A percentile compares a stretch with the other conserved stretches of the same genome.
Conservation (phyloP, 2,329 filamentous ascomycete genomes). For the Microsporum audouinii region DNA sequence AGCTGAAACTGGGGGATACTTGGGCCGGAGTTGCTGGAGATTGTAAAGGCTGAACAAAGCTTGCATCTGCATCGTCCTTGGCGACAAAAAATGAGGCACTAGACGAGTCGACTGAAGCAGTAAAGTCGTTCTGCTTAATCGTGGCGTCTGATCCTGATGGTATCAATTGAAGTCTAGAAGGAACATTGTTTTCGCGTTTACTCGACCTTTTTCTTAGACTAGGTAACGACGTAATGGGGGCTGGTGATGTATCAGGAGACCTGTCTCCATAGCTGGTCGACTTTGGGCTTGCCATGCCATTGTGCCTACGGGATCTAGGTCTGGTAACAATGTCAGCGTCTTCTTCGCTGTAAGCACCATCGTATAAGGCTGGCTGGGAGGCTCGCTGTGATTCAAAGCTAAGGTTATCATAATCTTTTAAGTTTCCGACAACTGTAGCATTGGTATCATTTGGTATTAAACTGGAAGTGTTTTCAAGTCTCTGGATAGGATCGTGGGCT, state of each 20-base stretch:
- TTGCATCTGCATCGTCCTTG: not conserved
- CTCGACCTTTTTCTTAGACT: not conserved
- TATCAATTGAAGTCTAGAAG: not conserved
- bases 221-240: not conserved
- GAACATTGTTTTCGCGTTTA: not conserved
- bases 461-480: not conserved
- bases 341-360: not conserved
- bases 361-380: not conserved
- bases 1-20: conserved; percentile 13
- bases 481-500: not conserved
- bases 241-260: not conserved
- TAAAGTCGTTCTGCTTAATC: not conserved
- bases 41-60: conserved; percentile 17
- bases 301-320: not conserved
- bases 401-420: not conserved
- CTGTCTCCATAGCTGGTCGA: not conserved
- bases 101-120: not conserved
- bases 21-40: conserved; percentile 19
- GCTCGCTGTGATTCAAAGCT: not conserved
- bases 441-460: not conserved
- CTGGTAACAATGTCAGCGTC: not conserved
- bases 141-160: not conserved
- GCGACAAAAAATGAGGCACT: not conserved
- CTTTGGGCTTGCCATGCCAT: not conserved
- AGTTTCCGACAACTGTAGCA: not conserved